Conservation (phyloP, 1,139 yeast genomes). For the Nakaseomyces uthaithaninus region DNA sequence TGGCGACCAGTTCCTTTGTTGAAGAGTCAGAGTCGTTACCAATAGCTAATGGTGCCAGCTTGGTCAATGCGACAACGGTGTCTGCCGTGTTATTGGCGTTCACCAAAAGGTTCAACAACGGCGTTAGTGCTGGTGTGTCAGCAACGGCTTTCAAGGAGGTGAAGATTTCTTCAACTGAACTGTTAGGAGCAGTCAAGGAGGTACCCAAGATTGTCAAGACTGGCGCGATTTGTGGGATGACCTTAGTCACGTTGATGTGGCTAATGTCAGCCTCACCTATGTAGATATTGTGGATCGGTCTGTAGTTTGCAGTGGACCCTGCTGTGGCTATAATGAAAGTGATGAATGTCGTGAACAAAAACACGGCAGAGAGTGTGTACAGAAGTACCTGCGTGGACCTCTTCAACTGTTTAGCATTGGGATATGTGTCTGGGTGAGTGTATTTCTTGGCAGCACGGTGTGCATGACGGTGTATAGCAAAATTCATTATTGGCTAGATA, state of each 20-base stretch:
- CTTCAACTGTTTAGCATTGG: slow-evolving; percentile 3
- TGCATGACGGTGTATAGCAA: slow-evolving; percentile 3
- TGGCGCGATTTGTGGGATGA: slow-evolving; percentile 27
- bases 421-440: slow-evolving; percentile 5
- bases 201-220: slow-evolving; percentile 25
- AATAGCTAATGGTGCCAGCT: slow-evolving; percentile 27
- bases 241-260: slow-evolving; percentile 30
- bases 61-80: slow-evolving; percentile 23
- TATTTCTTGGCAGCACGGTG: slow-evolving; percentile 10
- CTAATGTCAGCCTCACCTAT: slow-evolving; percentile 30
- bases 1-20: slow-evolving; percentile 19
- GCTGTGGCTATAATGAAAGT: slow-evolving; percentile 23
- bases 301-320: slow-evolving; percentile 28
- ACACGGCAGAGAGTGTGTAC: slow-evolving; percentile 13
- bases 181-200: slow-evolving; percentile 22
- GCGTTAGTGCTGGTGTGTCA: slow-evolving; percentile 24
- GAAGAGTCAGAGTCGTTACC: slow-evolving; percentile 15
- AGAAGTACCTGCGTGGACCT: not conserved
- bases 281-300: slow-evolving; percentile 27
- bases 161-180: slow-evolving; percentile 18
- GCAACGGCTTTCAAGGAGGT: slow-evolving; percentile 24
- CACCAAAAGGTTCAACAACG: slow-evolving; percentile 24
- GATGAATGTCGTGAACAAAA: slow-evolving; percentile 20
- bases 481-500: not conserved
- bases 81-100: slow-evolving; percentile 20